phyloP scores from a whole-genome alignment of 495 filamentous ascomycete genomes.

The Xylaria flabelliformis region DNA sequence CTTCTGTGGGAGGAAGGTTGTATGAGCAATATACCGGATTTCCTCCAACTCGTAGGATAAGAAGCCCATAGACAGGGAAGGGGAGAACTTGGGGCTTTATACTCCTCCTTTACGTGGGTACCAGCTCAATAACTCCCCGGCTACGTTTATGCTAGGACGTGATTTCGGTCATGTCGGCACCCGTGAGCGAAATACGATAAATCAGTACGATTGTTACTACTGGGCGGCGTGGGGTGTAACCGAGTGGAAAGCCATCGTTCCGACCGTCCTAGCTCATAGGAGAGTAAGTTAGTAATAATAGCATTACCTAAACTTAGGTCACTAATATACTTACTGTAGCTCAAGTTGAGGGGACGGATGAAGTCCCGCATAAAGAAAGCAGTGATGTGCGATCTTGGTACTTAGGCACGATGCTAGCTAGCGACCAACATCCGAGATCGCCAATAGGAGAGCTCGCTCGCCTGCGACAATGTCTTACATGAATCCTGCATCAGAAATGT shows the following conservation, averaged over 20 bases:
- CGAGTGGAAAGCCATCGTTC: background rate
- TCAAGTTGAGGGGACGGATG: background rate
- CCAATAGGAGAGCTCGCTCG: slow-evolving; percentile 18
- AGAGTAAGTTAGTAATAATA: background rate
- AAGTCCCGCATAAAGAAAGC: background rate
- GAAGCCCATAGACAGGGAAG: background rate
- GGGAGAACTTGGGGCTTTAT: background rate
- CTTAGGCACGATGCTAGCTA: slow-evolving; percentile 21
- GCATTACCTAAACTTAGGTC: background rate
- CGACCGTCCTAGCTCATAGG: background rate
- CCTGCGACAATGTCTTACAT: slow-evolving; percentile 4
- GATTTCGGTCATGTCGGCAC: background rate
- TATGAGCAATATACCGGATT: background rate
- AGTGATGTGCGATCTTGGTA: slow-evolving; percentile 8
- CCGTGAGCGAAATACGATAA: background rate
- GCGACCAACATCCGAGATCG: background rate
- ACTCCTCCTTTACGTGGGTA: background rate
- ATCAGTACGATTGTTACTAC: background rate
- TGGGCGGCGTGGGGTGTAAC: slow-evolving; percentile 9
- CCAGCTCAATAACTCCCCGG: background rate
- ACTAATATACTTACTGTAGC: background rate
- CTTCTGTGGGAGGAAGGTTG: background rate
- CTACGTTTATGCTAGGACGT: background rate
- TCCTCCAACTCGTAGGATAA: background rate
- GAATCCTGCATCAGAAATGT: background rate